These are phyloP conservation scores for Pyrus hybrid DNA, from an alignment of 331 rosid genomes.

Conservation along the genomic window DNA sequence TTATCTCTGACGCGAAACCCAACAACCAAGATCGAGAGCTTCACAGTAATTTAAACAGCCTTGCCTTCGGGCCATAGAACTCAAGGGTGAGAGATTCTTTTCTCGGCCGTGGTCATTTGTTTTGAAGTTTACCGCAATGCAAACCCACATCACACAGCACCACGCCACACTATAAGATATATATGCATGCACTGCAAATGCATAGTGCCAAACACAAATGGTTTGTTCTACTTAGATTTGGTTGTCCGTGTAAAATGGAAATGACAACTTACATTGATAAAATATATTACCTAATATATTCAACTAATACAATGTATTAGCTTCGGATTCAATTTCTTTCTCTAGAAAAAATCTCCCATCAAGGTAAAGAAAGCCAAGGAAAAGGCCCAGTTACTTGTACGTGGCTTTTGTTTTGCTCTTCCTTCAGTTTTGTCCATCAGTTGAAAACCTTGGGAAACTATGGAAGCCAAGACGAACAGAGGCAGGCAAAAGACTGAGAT, in stretches of 20 bases:
- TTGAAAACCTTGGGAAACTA: not conserved
- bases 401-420: not conserved
- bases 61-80: not conserved
- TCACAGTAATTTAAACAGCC: not conserved
- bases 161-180: too few species aligned
- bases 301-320: not conserved
- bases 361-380: not conserved
- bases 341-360: not conserved
- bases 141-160: too few species aligned
- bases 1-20: too few species aligned
- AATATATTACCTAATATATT: not conserved
- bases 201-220: not conserved
- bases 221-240: not conserved
- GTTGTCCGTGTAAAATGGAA: not conserved
- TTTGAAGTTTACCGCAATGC: too few species aligned
- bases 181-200: too few species aligned
- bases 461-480: not conserved
- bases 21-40: too few species aligned
- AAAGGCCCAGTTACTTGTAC: too few species aligned
- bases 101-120: not conserved
- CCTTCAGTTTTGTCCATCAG: not conserved
- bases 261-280: not conserved
- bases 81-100: not conserved
- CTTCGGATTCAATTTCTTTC: not conserved
- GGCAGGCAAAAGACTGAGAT: not conserved